These are phyloP conservation scores for Auxenochlorella pyrenoidosa DNA, from an alignment of 139 green algal species.

Conservation along the genomic window DNA sequence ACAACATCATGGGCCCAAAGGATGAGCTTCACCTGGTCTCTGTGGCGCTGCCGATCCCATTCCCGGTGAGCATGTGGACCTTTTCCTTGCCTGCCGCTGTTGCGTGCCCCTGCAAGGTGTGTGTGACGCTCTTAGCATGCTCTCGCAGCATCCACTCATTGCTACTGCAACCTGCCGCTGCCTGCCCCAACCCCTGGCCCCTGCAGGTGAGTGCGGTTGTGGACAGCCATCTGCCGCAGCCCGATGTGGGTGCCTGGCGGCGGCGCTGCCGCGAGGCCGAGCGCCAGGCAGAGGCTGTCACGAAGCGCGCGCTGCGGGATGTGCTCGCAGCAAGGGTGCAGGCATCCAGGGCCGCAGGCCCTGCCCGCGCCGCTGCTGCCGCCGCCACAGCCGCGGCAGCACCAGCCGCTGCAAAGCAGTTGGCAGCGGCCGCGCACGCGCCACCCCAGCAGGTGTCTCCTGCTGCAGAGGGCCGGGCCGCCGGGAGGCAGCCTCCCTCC, in stretches of 20 bases:
- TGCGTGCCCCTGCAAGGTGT: no score
- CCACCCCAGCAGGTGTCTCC: not conserved
- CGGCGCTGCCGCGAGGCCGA: not conserved
- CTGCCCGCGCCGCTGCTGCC: not conserved
- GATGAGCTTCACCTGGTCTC: constrained; percentile 67
- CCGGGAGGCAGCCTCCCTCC: not conserved
- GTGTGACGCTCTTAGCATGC: no score
- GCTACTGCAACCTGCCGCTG: not conserved
- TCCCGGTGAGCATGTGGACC: constrained; percentile 47
- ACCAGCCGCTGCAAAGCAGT: no score
- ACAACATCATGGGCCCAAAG: constrained; percentile 36
- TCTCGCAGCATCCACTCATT: no score
- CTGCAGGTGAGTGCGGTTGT: constrained; percentile 4
- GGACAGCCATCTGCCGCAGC: constrained; percentile 8
- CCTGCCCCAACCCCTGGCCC: no score
- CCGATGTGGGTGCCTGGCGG: constrained; percentile 11
- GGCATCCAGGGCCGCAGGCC: not conserved
- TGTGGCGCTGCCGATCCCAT: constrained; percentile 61
- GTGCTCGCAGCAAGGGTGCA: not conserved
- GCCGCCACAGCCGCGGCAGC: no score
- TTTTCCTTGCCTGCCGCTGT: not conserved
- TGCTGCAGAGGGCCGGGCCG: not conserved
- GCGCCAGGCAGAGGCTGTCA: not conserved
- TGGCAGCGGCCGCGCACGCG: not conserved
- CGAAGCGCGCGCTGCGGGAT: not conserved